Evolutionary conservation across 129 eudicot genomes (phyloP).

Genomic region (Apium graveolens): DNA sequence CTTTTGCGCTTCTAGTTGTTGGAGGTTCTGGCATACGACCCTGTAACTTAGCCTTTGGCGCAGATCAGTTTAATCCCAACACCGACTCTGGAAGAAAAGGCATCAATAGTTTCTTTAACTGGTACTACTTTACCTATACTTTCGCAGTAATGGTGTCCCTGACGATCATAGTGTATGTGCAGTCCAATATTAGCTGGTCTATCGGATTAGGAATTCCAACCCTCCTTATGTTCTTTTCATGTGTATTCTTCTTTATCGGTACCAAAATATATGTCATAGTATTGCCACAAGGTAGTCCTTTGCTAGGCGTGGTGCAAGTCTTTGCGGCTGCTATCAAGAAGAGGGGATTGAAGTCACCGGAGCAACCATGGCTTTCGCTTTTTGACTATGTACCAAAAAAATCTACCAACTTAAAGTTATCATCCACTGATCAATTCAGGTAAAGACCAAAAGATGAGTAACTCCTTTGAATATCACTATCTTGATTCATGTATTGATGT

Average conservation of each 20-base stretch:
- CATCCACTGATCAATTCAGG: slow-evolving; percentile 26
- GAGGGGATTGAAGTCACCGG: slow-evolving; percentile 9
- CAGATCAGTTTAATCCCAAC: slow-evolving; percentile 40
- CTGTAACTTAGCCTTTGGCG: slow-evolving; percentile 38
- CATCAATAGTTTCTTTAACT: slow-evolving; percentile 37
- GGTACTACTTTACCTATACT: slow-evolving; percentile 45
- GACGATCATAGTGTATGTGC: slow-evolving; percentile 20
- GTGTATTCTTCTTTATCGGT: slow-evolving; percentile 16
- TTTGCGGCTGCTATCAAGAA: slow-evolving; percentile 18
- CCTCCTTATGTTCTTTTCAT: slow-evolving; percentile 15
- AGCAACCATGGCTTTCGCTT: slow-evolving; percentile 9
- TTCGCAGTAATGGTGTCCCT: slow-evolving; percentile 19
- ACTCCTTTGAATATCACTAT: neutral
- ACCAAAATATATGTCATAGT: slow-evolving; percentile 18
- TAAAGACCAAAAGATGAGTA: neutral
- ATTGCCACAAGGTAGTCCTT: slow-evolving; percentile 21
- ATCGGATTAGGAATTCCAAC: slow-evolving; percentile 21
- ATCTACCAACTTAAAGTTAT: slow-evolving; percentile 13
- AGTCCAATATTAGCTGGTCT: slow-evolving; percentile 18
- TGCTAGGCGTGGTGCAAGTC: slow-evolving; percentile 17
- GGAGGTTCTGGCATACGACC: slow-evolving; percentile 40
- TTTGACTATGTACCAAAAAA: slow-evolving; percentile 8
- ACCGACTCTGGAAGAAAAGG: slow-evolving; percentile 38
- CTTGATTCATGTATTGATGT: neutral
- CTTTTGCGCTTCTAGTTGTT: slow-evolving; percentile 4